phyloP scores from a whole-genome alignment of 2,329 filamentous ascomycete species.

The Ascochyta viciae-villosae region DNA sequence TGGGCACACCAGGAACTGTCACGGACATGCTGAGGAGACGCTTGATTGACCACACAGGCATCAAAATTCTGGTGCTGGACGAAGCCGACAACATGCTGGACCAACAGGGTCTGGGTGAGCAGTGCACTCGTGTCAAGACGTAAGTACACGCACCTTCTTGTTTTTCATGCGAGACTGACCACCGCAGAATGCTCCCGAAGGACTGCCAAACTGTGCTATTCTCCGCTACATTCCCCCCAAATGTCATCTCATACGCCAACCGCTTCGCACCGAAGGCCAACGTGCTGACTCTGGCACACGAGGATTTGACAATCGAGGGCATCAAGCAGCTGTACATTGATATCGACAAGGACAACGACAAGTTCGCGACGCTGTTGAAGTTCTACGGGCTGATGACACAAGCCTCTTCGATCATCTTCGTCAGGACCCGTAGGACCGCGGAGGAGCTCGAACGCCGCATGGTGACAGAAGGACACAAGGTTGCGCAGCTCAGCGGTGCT shows the following conservation, averaged over 20 bases:
- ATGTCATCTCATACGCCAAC: conserved; percentile 83
- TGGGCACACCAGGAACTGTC: conserved; percentile 93
- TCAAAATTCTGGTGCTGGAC: conserved; percentile 88
- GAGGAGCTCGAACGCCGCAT: conserved; percentile 85
- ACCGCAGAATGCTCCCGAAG: conserved; percentile 71
- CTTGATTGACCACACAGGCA: conserved; percentile 72
- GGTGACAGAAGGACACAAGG: conserved; percentile 86
- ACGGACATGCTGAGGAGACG: conserved; percentile 83
- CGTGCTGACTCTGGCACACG: conserved; percentile 83
- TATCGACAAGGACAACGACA: conserved; percentile 79
- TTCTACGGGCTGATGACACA: conserved; percentile 97
- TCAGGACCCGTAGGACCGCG: conserved; percentile 89
- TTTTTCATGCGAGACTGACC: conserved; percentile 38
- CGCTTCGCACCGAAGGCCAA: conserved; percentile 87
- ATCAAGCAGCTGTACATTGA: conserved; percentile 99
- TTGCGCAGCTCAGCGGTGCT: conserved; percentile 87
- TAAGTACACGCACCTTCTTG: conserved; percentile 54
- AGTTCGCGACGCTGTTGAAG: conserved; percentile 87
- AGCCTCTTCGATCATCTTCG: conserved; percentile 97
- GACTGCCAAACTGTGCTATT: conserved; percentile 89
- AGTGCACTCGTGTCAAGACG: conserved; percentile 89
- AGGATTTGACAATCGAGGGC: conserved; percentile 93
- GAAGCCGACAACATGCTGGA: conserved; percentile 99
- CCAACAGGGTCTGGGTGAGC: conserved; percentile 91
- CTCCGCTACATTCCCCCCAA: conserved; percentile 89